These are phyloP conservation scores for Spathaspora jeffriesii DNA, from an alignment of 1,139 yeast genomes.

Conservation along the genomic window DNA sequence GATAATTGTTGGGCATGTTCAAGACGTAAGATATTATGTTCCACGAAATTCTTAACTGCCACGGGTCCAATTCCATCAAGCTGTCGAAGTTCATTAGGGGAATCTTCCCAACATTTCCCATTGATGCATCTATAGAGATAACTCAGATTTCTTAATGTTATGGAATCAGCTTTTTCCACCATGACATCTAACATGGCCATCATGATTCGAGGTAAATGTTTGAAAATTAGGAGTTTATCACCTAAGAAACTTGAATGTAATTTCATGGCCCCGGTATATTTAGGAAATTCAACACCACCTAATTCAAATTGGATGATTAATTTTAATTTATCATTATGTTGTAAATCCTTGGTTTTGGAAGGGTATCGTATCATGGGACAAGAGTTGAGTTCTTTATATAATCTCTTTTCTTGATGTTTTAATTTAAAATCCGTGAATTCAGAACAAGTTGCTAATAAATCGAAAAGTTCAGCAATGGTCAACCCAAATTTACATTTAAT, in stretches of 20 bases:
- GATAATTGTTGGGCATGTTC: slow-evolving; percentile 25
- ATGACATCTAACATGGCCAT: slow-evolving; percentile 46
- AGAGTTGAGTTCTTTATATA: slow-evolving; percentile 39
- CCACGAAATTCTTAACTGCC: slow-evolving; percentile 34
- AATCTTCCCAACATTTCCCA: slow-evolving; percentile 51
- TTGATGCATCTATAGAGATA: slow-evolving; percentile 34
- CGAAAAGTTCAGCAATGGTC: slow-evolving; percentile 22
- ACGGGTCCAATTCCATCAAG: slow-evolving; percentile 43
- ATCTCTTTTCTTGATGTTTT: slow-evolving; percentile 42
- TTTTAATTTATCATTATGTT: slow-evolving; percentile 29
- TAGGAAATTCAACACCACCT: slow-evolving; percentile 47
- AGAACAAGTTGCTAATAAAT: slow-evolving; percentile 26
- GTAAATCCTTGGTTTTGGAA: slow-evolving; percentile 19
- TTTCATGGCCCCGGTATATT: slow-evolving; percentile 34
- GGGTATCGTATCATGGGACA: slow-evolving; percentile 36
- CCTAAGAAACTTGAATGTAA: slow-evolving; percentile 36
- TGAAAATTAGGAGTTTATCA: slow-evolving; percentile 40
- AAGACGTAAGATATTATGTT: slow-evolving; percentile 28
- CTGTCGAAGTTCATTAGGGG: slow-evolving; percentile 42
- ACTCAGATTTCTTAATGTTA: slow-evolving; percentile 34
- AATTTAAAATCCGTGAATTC: slow-evolving; percentile 41
- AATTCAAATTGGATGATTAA: slow-evolving; percentile 46
- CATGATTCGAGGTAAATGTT: slow-evolving; percentile 37
- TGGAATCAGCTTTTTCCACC: slow-evolving; percentile 35
- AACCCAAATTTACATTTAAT: slow-evolving; percentile 15